Evolutionary conservation across 495 filamentous ascomycete species (phyloP).

Genomic region (Trichoderma erinaceum): DNA sequence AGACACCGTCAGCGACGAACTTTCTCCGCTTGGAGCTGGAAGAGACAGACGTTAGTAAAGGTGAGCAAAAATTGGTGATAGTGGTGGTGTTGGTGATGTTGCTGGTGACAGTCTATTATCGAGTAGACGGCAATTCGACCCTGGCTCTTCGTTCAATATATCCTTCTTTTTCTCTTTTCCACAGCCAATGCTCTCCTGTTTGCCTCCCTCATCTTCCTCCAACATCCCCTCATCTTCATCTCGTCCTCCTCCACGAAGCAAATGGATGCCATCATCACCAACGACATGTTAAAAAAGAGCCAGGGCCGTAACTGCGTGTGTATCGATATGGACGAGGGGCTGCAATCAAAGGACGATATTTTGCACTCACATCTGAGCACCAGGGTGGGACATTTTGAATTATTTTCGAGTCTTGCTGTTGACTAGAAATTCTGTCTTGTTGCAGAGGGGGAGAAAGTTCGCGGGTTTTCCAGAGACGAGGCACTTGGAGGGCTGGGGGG

Average conservation of each 20-base stretch:
- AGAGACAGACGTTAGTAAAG: neutral
- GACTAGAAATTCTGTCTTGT: constrained; percentile 2
- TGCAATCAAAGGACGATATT: neutral
- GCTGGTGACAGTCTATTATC: neutral
- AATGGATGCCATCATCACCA: neutral
- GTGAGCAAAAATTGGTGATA: neutral
- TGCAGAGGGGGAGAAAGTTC: constrained; percentile 22
- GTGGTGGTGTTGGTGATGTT: neutral
- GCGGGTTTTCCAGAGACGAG: neutral
- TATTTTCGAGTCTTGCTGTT: constrained; percentile 18
- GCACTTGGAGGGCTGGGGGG: neutral
- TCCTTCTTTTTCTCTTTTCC: neutral
- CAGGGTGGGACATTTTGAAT: constrained; percentile 45
- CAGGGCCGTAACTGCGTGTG: neutral
- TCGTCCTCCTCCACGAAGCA: neutral
- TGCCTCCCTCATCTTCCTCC: neutral
- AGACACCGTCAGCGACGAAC: constrained; percentile 99
- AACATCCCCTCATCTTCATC: neutral
- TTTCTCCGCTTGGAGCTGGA: constrained; percentile 95
- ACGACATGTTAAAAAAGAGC: neutral
- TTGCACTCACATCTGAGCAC: constrained; percentile 44
- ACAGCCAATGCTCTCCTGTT: neutral
- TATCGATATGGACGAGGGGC: neutral
- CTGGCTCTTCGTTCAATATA: neutral
- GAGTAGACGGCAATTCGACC: neutral